phyloP scores from a whole-genome alignment of 2,329 filamentous ascomycete genomes.

The Nakataea oryzae region DNA sequence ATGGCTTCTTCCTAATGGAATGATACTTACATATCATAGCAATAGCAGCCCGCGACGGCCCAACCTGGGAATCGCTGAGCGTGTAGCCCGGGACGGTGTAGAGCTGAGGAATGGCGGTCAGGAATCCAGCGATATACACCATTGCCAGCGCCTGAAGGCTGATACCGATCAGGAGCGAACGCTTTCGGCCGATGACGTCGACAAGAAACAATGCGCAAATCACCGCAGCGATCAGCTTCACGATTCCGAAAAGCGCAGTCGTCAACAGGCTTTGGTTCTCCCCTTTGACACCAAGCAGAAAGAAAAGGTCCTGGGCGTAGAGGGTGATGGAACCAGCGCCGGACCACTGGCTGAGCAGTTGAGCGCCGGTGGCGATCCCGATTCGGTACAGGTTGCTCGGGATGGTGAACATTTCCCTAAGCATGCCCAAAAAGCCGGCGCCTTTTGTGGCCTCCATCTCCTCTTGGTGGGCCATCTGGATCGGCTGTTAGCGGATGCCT shows the following conservation, averaged over 20 bases:
- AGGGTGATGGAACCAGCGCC: constrained; percentile 64
- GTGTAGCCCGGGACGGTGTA: constrained; percentile 35
- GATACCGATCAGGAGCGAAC: constrained; percentile 48
- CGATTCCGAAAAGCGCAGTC: constrained; percentile 63
- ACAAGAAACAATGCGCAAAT: constrained; percentile 66
- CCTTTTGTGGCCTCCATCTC: constrained; percentile 63
- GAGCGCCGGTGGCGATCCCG: constrained; percentile 55
- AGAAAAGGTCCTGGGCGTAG: constrained; percentile 64
- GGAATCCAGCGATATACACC: constrained; percentile 49
- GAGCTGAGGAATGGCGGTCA: constrained; percentile 47
- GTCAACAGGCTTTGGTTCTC: constrained; percentile 58
- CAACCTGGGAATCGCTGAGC: constrained; percentile 35
- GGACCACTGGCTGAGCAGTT: constrained; percentile 63
- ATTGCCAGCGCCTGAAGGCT: constrained; percentile 47
- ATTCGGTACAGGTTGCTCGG: constrained; percentile 62
- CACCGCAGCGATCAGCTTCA: constrained; percentile 58
- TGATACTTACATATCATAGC: constrained; percentile 47
- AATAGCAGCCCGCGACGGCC: constrained; percentile 53
- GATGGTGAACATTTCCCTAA: constrained; percentile 59
- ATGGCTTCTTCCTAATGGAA: background rate
- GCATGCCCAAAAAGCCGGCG: constrained; percentile 47
- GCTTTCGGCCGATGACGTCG: constrained; percentile 65
- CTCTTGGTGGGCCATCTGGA: constrained; percentile 48
- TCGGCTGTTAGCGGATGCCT: constrained; percentile 10
- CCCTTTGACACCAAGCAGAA: constrained; percentile 57